Base-by-base conservation (phyloP, 139 green algal genomes). In the Zygnema cylindricum region DNA sequence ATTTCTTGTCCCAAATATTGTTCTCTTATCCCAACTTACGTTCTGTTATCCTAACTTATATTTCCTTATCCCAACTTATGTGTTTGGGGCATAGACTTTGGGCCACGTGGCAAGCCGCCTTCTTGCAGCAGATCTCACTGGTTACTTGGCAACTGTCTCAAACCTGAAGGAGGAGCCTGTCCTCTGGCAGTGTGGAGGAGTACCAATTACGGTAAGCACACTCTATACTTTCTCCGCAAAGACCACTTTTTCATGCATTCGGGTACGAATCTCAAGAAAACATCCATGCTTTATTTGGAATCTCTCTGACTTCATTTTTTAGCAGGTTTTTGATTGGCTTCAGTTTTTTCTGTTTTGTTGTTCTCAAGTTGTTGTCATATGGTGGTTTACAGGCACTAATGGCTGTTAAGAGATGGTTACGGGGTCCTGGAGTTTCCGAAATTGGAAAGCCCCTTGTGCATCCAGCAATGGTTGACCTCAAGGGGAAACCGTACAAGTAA, bases 111-210 rank as follows among this genome's bases (percentile, higher is more conserved):
- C 93, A 1, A 92, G 43, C 2, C 77, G 88, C 55, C 89, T 96
- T 81, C 36, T 93, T 39, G 84, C 57, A 0, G 36, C 32, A 0
- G 81, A 88, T 38, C 38, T 81, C 36, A 94, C 87, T 1, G 94
- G 94, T 22, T 43, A 94, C 33, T 94, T 96, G 87, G 93, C 93
- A 16, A 91, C 89, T 1, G 79, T 94, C 39, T 71, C 32, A 55
- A 69, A 91, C 57, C 88, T 94, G 22, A 33, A 71, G 41, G 23
- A 25, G 33, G 73, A 84, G 7, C 43, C 87, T 33, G 33, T 1
- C 1, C 35, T 93, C 57, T 95, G 94, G 94, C 43, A 1, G 1
- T 88, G 94, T 30, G 92, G 93, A 55, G 94, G 94, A 86, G 86
- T 84, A 35, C 93, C 93, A 0, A 77, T 95, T 35, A 82, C 84